Conservation (phyloP, 768 basidiomycete genomes). For the Kwoniella botswanensis region DNA sequence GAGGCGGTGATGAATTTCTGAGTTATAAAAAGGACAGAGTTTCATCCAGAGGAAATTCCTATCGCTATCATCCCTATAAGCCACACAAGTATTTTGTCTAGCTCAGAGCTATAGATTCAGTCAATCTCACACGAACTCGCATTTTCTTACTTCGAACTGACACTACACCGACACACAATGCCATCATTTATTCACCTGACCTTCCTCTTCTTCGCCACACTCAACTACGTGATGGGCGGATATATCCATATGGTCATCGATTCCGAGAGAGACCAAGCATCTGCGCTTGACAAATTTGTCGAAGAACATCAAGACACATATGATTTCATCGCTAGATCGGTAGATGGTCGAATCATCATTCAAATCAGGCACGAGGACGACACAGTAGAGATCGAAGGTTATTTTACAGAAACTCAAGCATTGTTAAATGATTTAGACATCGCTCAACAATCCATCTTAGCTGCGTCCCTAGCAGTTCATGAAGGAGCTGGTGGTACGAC, state of each 20-base stretch:
- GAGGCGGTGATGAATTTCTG: too few relatives aligned
- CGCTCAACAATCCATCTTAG: background rate
- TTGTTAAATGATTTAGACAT: background rate
- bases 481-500: background rate
- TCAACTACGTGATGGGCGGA: background rate
- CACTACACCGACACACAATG: background rate
- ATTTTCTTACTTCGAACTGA: too few relatives aligned
- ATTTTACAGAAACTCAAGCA: background rate
- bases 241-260: background rate
- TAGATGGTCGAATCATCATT: background rate
- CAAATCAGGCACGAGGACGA: slow-evolving; percentile 7
- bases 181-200: background rate
- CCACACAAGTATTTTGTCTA: too few relatives aligned
- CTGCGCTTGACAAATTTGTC: background rate
- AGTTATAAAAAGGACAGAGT: too few relatives aligned
- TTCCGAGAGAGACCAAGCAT: background rate
- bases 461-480: background rate
- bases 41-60: too few relatives aligned
- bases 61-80: too few relatives aligned
- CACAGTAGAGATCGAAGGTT: background rate
- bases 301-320: background rate
- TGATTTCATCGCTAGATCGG: background rate
- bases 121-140: too few relatives aligned
- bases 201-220: background rate
- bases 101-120: too few relatives aligned